Base-by-base conservation (phyloP, 148 eudicot genomes). In the Arbutus unedo region DNA sequence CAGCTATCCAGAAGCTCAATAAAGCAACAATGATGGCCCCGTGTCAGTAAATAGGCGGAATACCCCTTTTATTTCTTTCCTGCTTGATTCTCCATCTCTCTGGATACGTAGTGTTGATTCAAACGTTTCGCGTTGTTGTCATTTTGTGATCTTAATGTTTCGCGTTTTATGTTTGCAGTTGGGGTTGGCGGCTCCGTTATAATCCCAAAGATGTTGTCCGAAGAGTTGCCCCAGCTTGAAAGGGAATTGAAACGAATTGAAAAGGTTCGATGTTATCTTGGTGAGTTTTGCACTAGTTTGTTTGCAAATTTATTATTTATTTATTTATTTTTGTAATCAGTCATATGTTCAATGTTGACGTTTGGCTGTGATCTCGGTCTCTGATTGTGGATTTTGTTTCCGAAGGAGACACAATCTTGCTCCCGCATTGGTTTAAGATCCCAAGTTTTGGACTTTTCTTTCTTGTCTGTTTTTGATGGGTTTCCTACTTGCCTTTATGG, bases 241-340 rank as follows among this genome's bases (percentile, higher is more conserved):
- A 66, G 1, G 44, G 90, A 90, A 79, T 79, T 90, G 81, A 81
- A 81, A 43, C 87, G 86, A 64, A 86, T 90, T 47, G 85, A 87
- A n/a, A 70, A 54, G 8, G 64, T 90, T 76, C 89, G 91, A 50
- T 82, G 75, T 49, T 90, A 89, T 81, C 84, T 87, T 15, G 90
- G 92, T 90, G 41, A 72, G 75, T 43, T 81, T 55, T 3, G 9
- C 10, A 18, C 14, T 31, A 31, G 8, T 51, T 51, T 13, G 2
- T 51, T 51, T 51, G 54, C 54, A 51, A 51, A 25, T 18, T 21
- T 15, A 23, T 49, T 10, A 10, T 1, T 44, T 14, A 2, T 2
- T 1, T 45, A 16, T 53, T 4, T 15, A 31, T 6, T 1, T 14
- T 8, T 43, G 19, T 55, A 38, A 48, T 4, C 66, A 18, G 6